A percentile compares a stretch with the other conserved stretches of the same genome.
phyloP scores from a whole-genome alignment of 768 basidiomycete species.

The Lactarius vividus region DNA sequence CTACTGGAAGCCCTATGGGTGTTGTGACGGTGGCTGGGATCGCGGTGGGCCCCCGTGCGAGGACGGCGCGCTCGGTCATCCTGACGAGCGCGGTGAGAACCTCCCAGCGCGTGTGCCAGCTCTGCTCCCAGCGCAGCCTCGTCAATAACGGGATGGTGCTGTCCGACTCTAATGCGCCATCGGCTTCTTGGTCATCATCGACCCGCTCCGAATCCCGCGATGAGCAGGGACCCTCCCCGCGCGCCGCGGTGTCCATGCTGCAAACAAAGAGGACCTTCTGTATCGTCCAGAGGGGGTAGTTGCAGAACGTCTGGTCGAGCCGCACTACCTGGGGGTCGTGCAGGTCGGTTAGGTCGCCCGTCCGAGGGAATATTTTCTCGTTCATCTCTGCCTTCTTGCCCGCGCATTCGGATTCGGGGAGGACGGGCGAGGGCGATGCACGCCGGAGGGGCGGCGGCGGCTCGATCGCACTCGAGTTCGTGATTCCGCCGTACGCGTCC shows the following conservation, averaged over 20 bases:
- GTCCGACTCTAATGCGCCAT: background rate
- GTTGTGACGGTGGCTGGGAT: constrained; percentile 18
- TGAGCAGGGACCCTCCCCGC: background rate
- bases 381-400: constrained; percentile 26
- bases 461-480: constrained; percentile 3
- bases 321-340: constrained; percentile 55
- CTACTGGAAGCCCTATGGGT: constrained; percentile 23
- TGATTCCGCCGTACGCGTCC: constrained; percentile 30
- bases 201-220: background rate
- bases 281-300: constrained; percentile 62
- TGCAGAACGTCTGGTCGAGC: constrained; percentile 58
- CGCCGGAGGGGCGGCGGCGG: constrained; percentile 15
- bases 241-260: constrained; percentile 40
- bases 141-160: constrained; percentile 1
- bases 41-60: background rate
- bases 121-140: constrained; percentile 21
- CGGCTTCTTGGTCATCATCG: background rate
- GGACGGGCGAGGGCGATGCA: constrained; percentile 5
- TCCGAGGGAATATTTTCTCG: constrained; percentile 50
- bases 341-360: constrained; percentile 58
- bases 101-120: constrained; percentile 29
- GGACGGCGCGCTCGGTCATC: constrained; percentile 18
- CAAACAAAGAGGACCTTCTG: constrained; percentile 63
- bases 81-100: constrained; percentile 27
- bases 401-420: constrained; percentile 3